Evolutionary conservation across 768 basidiomycete species (phyloP).

Genomic region (Leccinum subgranulosum): DNA sequence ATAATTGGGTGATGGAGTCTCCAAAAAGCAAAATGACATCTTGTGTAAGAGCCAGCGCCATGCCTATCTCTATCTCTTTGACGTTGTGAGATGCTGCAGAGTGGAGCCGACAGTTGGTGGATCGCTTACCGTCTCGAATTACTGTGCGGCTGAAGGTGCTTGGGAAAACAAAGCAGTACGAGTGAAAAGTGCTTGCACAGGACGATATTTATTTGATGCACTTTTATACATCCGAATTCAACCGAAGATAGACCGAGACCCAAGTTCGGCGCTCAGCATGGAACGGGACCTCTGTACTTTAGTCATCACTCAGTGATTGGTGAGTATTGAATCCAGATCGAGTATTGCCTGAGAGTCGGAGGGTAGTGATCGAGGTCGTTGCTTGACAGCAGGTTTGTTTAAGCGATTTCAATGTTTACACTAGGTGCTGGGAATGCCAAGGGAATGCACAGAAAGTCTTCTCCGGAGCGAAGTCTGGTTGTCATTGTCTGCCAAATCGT

Average conservation of each 20-base stretch:
- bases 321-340: neutral
- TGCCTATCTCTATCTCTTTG: slow-evolving; percentile 21
- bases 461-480: neutral
- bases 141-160: neutral
- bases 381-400: neutral
- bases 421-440: neutral
- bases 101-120: neutral
- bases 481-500: neutral
- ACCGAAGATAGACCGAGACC: neutral
- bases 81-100: neutral
- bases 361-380: neutral
- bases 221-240: neutral
- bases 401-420: neutral
- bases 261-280: neutral
- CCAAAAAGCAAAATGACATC: slow-evolving; percentile 76
- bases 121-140: neutral
- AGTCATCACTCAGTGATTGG: neutral
- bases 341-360: neutral
- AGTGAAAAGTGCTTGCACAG: neutral
- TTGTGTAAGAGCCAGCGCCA: slow-evolving; percentile 52
- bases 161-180: neutral
- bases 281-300: neutral
- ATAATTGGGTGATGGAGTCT: slow-evolving; percentile 76
- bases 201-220: neutral
- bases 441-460: neutral